Base-by-base conservation (phyloP, 2,329 filamentous ascomycete species). In the Lizonia empirigonia region DNA sequence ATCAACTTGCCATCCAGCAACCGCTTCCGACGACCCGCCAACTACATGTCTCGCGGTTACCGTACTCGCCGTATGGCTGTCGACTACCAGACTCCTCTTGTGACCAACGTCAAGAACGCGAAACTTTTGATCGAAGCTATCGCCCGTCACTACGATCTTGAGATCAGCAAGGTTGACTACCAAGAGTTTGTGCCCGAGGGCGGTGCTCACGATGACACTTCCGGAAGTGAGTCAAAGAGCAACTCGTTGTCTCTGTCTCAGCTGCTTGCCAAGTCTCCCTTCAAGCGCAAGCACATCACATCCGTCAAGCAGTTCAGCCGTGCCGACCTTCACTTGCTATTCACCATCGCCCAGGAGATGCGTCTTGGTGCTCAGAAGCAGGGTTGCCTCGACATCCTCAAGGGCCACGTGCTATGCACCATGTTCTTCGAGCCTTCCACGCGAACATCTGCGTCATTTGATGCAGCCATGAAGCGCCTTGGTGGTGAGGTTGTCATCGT, bases 1-100 rank as follows among this genome's bases (percentile, higher is more conserved):
- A 97, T 99, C 85, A 99, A 99, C 76, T 77, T 99, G 76, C 94
- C 94, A n/a, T 97, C 94, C 10, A 96, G 85, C 84, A 99, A 99
- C 80, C 90, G 92, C 74, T 99, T 95, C 82, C 86, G 94, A 65
- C 87, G 94, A 62, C 94, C 94, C 24, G 94, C 94, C 66, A 99
- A 91, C 80, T 99, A 97, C 78, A 95, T 99, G 88, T 95, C 90
- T 76, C 94, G 94, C 78, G 94, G 94, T 54, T 99, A 99, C 78
- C 88, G 90, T 69, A 97, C 94, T 48, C 86, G 94, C 73, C 87
- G 94, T 74, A 97, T 99, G 92, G 94, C 94, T 27, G 94, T 99
- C 33, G 94, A 97, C 76, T 90, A 97, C 78, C 93, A 97, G 78
- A 96, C 94, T 46, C 94, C 94, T 51, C 80, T 99, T 54, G 93